Base-by-base conservation (phyloP, 345 rosid species). In the Boechera divaricarpa region DNA sequence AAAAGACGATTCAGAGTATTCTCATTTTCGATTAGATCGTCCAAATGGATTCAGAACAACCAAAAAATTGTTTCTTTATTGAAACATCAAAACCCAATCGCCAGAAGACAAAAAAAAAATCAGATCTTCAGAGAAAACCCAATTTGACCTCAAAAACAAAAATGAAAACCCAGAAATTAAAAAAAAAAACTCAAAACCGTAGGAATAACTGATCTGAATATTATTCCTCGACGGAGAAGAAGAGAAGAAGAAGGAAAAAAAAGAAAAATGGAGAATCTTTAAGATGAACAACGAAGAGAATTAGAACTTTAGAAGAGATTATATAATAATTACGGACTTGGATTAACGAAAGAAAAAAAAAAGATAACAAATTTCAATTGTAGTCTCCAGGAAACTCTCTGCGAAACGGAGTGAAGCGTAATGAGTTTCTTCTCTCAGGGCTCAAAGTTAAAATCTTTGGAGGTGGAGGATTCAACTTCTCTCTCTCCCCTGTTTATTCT, bases 351-450 rank as follows among this genome's bases (percentile, higher is more conserved):
- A 68, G 72, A 73, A 26, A 57, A 12, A 29, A 10, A 38, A 51
- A 39, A 51, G 15, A 42, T 52, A 21, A 63, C 63, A 53, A 72
- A 26, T 60, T 66, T 75, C 66, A 83, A 77, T 84, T 55, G 79
- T 69, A 42, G 83, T 85, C 81, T 83, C 86, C 67, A 77, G 72
- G 84, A 82, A 85, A 85, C 81, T 81, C 84, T 81, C 87, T 79
- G 82, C 86, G 84, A 88, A 91, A 79, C 88, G 70, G 84, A 87
- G 75, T 64, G 69, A 69, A 77, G 74, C 56, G 74, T 83, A 38
- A 51, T 75, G 85, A 84, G 81, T 59, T 59, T 56, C 31, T 59
- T 56, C 31, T 0, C 13, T 32, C 7, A 54, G 39, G 31, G 51
- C 73, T 73, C 59, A 71, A 55, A 72, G 77, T 83, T 74, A 63